phyloP scores from a whole-genome alignment of 768 basidiomycete species.

The Gloeopeniophorella convolvens region DNA sequence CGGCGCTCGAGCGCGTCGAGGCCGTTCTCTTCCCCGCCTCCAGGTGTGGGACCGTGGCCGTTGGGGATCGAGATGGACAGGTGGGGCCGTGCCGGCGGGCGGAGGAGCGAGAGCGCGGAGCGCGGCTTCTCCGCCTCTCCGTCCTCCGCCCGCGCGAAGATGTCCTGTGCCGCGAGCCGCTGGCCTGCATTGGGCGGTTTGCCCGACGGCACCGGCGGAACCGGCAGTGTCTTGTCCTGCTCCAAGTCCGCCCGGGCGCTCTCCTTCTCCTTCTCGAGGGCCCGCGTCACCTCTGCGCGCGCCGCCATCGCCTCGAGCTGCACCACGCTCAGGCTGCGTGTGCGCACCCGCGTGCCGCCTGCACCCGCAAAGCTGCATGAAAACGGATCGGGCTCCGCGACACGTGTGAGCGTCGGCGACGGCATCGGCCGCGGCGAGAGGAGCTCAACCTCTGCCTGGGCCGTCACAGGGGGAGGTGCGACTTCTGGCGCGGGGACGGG shows the following conservation, averaged over 20 bases:
- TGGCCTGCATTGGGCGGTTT: constrained; percentile 25
- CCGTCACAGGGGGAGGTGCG: constrained; percentile 16
- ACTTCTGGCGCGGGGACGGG: constrained; percentile 38
- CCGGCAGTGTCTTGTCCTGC: constrained; percentile 55
- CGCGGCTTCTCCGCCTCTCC: constrained; percentile 23
- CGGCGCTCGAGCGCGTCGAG: constrained; percentile 68
- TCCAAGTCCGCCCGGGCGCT: constrained; percentile 9
- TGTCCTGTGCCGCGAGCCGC: constrained; percentile 28
- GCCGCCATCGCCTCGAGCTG: constrained; percentile 70
- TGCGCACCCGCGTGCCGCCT: constrained; percentile 25
- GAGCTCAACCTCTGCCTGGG: constrained; percentile 24
- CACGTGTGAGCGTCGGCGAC: constrained; percentile 56
- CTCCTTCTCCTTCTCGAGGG: constrained; percentile 21
- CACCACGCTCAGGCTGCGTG: constrained; percentile 56
- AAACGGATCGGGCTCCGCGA: constrained; percentile 29
- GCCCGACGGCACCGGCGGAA: constrained; percentile 46
- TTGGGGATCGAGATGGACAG: not conserved
- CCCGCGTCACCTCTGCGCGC: too few relatives aligned
- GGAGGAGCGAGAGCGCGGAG: constrained; percentile 27
- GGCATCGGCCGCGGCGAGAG: constrained; percentile 63
- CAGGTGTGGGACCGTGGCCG: constrained; percentile 2
- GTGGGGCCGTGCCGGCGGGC: constrained; percentile 17
- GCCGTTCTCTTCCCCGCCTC: constrained; percentile 39
- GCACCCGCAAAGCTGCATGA: not conserved
- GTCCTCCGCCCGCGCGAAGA: constrained; percentile 23